Percentiles rank a stretch among this genome's conserved stretches.
Conservation (phyloP, 2,329 filamentous ascomycete species). For the Ophiostoma himal-ulmi region DNA sequence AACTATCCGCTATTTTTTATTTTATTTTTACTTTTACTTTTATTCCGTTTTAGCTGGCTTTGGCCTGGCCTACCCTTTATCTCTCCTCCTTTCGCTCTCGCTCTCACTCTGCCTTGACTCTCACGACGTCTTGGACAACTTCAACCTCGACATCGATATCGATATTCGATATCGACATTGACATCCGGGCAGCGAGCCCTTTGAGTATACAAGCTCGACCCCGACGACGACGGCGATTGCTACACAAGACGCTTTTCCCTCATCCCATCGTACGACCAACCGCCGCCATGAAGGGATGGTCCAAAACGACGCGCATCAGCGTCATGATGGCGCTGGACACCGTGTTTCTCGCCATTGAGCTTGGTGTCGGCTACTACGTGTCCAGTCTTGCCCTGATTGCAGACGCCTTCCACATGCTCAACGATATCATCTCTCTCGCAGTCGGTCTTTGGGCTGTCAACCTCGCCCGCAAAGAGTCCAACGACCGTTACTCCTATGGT, state of each 20-base stretch:
- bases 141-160: not conserved
- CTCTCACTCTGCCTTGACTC: not conserved
- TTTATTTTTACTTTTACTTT: not conserved
- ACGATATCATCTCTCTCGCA: slow-evolving; percentile 90
- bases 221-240: not conserved
- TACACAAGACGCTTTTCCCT: not conserved
- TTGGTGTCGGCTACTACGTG: slow-evolving; percentile 78
- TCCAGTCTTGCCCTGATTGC: slow-evolving; percentile 90
- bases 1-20: slow-evolving; percentile 6
- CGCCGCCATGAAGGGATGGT: slow-evolving; percentile 55
- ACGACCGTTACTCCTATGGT: slow-evolving; percentile 91
- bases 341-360: slow-evolving; percentile 83
- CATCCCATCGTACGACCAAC: not conserved
- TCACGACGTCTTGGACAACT: not conserved
- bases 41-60: not conserved
- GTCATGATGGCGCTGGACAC: slow-evolving; percentile 89
- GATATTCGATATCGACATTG: not conserved
- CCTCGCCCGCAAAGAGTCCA: slow-evolving; percentile 75
- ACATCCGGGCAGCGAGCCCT: slow-evolving; percentile 9
- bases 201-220: not conserved
- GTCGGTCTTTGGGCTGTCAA: slow-evolving; percentile 95
- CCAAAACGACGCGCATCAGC: slow-evolving; percentile 86
- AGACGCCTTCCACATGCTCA: slow-evolving; percentile 98
- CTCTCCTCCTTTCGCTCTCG: not conserved
- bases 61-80: not conserved